These are phyloP conservation scores for Lachnellula cervina DNA, from an alignment of 2,329 filamentous ascomycete species.

Conservation along the genomic window DNA sequence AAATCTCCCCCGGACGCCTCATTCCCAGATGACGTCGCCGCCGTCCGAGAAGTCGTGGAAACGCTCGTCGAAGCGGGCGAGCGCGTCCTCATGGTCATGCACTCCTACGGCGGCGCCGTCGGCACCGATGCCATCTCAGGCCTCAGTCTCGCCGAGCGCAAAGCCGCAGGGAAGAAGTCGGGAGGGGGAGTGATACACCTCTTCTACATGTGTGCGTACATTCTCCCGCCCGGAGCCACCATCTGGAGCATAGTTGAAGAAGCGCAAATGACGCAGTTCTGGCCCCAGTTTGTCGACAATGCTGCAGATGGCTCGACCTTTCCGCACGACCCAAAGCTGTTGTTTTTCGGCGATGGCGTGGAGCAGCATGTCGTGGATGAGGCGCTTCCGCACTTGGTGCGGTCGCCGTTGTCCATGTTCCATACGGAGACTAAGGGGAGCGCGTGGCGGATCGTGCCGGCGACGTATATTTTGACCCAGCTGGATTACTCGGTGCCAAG, in stretches of 20 bases:
- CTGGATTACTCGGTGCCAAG: background rate
- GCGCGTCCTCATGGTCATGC: slow-evolving; percentile 34
- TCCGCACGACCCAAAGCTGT: background rate
- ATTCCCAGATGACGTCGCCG: background rate
- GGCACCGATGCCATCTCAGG: slow-evolving; percentile 31
- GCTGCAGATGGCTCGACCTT: background rate
- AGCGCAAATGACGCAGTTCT: background rate
- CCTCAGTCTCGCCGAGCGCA: slow-evolving; percentile 31
- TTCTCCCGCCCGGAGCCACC: background rate
- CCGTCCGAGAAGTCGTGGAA: background rate
- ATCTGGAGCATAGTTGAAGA: background rate
- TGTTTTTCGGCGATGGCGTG: background rate
- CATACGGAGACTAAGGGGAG: background rate
- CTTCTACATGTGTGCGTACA: slow-evolving; percentile 7
- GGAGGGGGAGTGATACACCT: slow-evolving; percentile 29
- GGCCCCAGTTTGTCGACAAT: background rate
- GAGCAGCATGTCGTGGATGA: background rate
- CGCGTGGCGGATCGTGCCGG: background rate
- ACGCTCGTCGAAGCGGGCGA: background rate
- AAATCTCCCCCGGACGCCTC: background rate
- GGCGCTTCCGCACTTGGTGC: background rate
- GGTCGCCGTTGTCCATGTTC: background rate
- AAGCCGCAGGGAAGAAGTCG: slow-evolving; percentile 27
- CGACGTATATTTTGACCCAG: background rate
- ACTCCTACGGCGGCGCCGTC: slow-evolving; percentile 35